Base-by-base conservation (phyloP, 202 grass and related monocot species). In the Schoenoplectus tabernaemontani region DNA sequence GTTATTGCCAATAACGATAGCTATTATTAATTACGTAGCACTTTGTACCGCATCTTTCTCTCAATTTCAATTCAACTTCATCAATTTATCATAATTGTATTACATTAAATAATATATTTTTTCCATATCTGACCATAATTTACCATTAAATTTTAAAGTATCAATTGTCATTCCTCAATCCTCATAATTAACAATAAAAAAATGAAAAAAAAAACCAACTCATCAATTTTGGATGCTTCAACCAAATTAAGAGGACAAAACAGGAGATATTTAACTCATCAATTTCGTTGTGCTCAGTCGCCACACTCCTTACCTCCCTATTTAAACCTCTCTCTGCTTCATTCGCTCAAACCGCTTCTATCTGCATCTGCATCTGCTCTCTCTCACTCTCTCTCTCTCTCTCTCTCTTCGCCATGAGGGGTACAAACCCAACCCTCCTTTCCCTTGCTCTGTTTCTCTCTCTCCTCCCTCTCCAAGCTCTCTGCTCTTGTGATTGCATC, bases 401-500 rank as follows among this genome's bases (percentile, higher is more conserved):
- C 6, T n/a, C 26, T 54, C 60, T 87, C 67, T 76, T 73, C 77
- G 68, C 65, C 87, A 93, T 93, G 85, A 81, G 84, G 82, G 83
- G 80, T 64, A 64, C 19, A 22, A 34, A 59, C n/a, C n/a, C n/a
- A 8, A 6, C 19, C 7, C 7, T 11, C 12, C 34, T 56, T n/a
- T 28, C 42, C 3, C 46, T n/a, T 2, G 60, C 48, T 23, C 1
- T 72, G 0, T 53, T 17, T 67, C 38, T 61, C 4, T 57, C 1
- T n/a, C 64, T 47, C 16, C 0, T 63, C 7, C 43, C 15, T 82
- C 53, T 54, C 7, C 26, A 86, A 59, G 89, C 83, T 70, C 72
- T 42, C 12, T 90, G 78, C 51, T 60, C 68, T 51, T 98, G 86
- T 16, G 84, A 90, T 15, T 92, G 91, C 85, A 68, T 62, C 69